phyloP scores from a whole-genome alignment of 495 filamentous ascomycete species.

The Talaromyces nanjingensis region DNA sequence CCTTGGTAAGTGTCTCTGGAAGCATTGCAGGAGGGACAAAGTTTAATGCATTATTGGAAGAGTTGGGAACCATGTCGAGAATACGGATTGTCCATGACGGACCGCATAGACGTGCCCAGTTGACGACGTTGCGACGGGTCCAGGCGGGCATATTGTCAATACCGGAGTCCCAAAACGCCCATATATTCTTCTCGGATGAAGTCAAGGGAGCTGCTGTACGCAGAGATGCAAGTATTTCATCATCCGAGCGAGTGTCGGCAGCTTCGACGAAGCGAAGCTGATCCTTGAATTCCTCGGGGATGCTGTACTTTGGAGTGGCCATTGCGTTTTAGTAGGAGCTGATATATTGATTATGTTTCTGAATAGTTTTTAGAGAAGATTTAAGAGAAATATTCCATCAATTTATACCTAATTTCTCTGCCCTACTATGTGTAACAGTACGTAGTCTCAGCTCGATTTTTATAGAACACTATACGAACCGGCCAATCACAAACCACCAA shows the following conservation, averaged over 20 bases:
- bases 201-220: slow-evolving; percentile 12
- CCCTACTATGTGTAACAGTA: not conserved
- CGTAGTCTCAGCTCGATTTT: not conserved
- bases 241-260: slow-evolving; percentile 2
- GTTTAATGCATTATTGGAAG: slow-evolving; percentile 12
- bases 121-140: slow-evolving; percentile 18
- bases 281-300: not conserved
- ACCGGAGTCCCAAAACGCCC: slow-evolving; percentile 24
- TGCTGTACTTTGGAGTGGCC: not conserved
- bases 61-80: slow-evolving; percentile 16
- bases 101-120: slow-evolving; percentile 17
- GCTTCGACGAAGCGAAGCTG: slow-evolving; percentile 3
- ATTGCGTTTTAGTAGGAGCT: not conserved
- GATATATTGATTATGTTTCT: not conserved
- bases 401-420: not conserved
- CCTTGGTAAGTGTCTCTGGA: slow-evolving; percentile 12
- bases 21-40: slow-evolving; percentile 10
- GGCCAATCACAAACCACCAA: not conserved
- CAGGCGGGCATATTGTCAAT: slow-evolving; percentile 16
- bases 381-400: not conserved
- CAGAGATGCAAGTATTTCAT: slow-evolving; percentile 1
- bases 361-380: not conserved
- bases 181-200: slow-evolving; percentile 19
- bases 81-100: slow-evolving; percentile 20
- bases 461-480: not conserved